These are phyloP conservation scores for Spirogloea muscicola DNA, from an alignment of 139 green algal genomes.

Conservation along the genomic window DNA sequence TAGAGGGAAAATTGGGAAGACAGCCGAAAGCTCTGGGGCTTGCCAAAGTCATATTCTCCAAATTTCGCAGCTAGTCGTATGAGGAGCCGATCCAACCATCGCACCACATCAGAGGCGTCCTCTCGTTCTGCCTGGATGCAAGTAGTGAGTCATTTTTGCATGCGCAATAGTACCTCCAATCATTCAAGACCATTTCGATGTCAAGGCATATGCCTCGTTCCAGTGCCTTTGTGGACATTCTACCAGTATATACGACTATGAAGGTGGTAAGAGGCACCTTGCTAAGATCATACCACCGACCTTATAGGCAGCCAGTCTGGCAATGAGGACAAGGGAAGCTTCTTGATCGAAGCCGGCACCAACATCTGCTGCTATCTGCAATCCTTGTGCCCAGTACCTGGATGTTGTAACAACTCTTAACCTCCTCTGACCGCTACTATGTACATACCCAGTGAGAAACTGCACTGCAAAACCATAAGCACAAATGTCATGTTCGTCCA, in stretches of 20 bases:
- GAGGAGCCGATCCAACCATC: conserved; percentile 61
- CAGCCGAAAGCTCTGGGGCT: conserved; percentile 54
- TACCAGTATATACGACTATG: no score
- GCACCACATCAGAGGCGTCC: conserved; percentile 53
- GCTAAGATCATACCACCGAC: no score
- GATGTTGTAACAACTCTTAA: conserved; percentile 55
- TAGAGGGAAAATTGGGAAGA: conserved; percentile 52
- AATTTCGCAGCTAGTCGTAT: conserved; percentile 55
- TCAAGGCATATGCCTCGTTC: no score
- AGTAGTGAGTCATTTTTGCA: no score
- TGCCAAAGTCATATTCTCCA: conserved; percentile 50
- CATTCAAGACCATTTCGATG: no score
- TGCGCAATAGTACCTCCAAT: no score
- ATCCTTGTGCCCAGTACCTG: conserved; percentile 48
- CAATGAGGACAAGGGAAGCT: conserved; percentile 51
- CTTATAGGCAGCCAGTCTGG: conserved; percentile 44
- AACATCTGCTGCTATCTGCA: conserved; percentile 5
- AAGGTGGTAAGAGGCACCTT: no score
- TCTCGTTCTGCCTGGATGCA: no score
- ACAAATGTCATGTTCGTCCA: no score
- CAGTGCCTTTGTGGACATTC: no score
- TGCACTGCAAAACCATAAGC: background rate
- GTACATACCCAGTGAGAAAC: conserved; percentile 1
- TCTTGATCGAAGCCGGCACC: conserved; percentile 56
- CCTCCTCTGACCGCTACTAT: conserved; percentile 41